phyloP scores from a whole-genome alignment of 192 early-diverging fungal species.

The Lobosporangium transversale region DNA sequence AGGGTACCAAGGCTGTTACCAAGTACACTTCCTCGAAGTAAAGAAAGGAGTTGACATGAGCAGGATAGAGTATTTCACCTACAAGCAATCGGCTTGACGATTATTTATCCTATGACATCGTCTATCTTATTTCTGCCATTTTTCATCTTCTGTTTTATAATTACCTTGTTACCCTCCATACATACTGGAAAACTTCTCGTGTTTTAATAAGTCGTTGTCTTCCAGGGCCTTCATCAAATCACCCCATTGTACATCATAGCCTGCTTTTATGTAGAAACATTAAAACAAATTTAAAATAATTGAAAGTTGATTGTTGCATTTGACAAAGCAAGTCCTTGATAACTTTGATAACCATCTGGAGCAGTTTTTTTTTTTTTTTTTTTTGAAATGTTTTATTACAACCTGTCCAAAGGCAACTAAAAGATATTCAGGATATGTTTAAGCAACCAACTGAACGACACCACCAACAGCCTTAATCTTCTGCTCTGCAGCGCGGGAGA shows the following conservation, averaged over 20 bases:
- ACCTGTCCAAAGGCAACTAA: conserved; percentile 11
- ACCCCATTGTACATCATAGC: conserved; percentile 51
- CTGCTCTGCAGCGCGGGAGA: conserved; percentile 93
- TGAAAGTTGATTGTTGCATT: background rate
- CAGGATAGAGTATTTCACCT: background rate
- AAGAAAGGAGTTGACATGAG: conserved; percentile 26
- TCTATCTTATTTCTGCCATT: too few relatives aligned
- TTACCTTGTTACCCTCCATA: conserved; percentile 20
- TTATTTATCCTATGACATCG: too few relatives aligned
- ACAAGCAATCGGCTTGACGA: too few relatives aligned
- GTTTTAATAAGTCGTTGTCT: conserved; percentile 23
- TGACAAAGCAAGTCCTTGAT: background rate
- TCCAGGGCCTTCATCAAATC: conserved; percentile 15
- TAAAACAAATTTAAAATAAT: conserved; percentile 25
- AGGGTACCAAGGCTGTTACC: conserved; percentile 98
- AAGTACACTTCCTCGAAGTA: conserved; percentile 91
- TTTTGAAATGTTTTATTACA: too few relatives aligned
- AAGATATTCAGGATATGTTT: conserved; percentile 24
- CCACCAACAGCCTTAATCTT: conserved; percentile 99
- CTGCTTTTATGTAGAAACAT: conserved; percentile 55
- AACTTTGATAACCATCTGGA: background rate
- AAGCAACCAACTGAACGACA: conserved; percentile 71
- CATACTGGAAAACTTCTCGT: conserved; percentile 14
- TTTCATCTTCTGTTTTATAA: conserved; percentile 42
- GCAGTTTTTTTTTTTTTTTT: background rate